Conservation (phyloP, 805 yeast genomes). For the Candida sanyiensis region DNA sequence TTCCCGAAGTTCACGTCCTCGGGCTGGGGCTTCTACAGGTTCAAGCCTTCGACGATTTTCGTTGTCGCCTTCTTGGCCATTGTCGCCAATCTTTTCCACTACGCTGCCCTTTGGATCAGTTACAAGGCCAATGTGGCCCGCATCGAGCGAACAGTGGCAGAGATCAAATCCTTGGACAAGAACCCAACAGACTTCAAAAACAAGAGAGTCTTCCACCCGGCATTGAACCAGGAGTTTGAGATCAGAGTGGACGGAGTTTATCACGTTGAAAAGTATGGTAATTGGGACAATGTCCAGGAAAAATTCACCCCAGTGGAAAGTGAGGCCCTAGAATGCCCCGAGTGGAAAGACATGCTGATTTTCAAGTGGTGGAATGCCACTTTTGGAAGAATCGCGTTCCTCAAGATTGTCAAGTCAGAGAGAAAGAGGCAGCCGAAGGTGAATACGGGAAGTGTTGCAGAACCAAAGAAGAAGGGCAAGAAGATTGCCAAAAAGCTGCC, state of each 20-base stretch:
- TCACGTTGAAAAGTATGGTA: constrained; percentile 35
- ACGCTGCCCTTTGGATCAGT: constrained; percentile 46
- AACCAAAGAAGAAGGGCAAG: constrained; percentile 35
- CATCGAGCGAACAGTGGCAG: constrained; percentile 44
- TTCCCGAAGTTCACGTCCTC: constrained; percentile 72
- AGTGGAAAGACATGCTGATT: constrained; percentile 43
- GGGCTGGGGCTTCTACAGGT: constrained; percentile 55
- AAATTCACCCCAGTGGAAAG: constrained; percentile 39
- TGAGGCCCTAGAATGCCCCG: constrained; percentile 43
- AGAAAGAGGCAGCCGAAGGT: constrained; percentile 6
- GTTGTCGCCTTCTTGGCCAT: constrained; percentile 47
- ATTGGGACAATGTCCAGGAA: constrained; percentile 31
- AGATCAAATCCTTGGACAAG: constrained; percentile 56
- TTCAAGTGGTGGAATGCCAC: constrained; percentile 42
- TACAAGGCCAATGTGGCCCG: constrained; percentile 49
- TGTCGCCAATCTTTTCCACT: constrained; percentile 54
- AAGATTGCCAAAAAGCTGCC: constrained; percentile 41
- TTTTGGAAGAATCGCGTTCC: constrained; percentile 31
- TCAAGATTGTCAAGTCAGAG: constrained; percentile 11
- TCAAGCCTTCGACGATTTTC: constrained; percentile 57
- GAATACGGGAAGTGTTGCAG: constrained; percentile 13
- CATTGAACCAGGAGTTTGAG: constrained; percentile 44
- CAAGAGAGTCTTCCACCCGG: constrained; percentile 18
- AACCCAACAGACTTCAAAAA: constrained; percentile 34
- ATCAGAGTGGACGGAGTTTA: constrained; percentile 57